phyloP scores from a whole-genome alignment of 2,329 filamentous ascomycete species.

The Trichothecium sympodiale region DNA sequence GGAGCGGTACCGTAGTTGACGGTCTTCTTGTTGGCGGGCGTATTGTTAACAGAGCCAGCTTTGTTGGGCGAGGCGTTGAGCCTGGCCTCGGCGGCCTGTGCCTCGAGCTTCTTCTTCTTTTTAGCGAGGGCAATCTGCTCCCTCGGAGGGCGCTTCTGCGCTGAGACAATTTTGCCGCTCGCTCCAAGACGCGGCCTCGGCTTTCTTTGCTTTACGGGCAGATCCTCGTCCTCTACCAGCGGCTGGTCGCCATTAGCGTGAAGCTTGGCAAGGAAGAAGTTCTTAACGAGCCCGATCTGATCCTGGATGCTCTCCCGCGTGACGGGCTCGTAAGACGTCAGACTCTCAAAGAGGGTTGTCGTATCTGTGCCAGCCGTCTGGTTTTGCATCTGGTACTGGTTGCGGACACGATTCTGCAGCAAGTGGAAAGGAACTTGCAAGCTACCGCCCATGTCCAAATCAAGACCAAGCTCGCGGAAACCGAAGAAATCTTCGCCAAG shows the following conservation, averaged over 20 bases:
- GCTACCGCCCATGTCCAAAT: slow-evolving; percentile 80
- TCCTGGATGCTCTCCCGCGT: slow-evolving; percentile 65
- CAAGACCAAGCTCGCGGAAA: slow-evolving; percentile 88
- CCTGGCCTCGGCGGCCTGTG: slow-evolving; percentile 38
- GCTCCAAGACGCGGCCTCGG: slow-evolving; percentile 54
- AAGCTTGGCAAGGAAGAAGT: slow-evolving; percentile 85
- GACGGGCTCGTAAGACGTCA: slow-evolving; percentile 64
- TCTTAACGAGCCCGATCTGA: slow-evolving; percentile 79
- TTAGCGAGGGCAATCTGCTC: slow-evolving; percentile 77
- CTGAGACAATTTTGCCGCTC: slow-evolving; percentile 77
- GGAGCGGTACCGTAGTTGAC: slow-evolving; percentile 23
- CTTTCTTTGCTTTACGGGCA: slow-evolving; percentile 82
- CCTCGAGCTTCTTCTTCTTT: slow-evolving; percentile 76
- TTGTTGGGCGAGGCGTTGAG: slow-evolving; percentile 25
- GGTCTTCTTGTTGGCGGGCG: slow-evolving; percentile 43
- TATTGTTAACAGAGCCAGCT: slow-evolving; percentile 22
- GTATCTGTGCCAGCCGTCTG: slow-evolving; percentile 47
- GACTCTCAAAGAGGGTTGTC: slow-evolving; percentile 53
- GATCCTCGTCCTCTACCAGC: slow-evolving; percentile 85
- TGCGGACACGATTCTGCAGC: slow-evolving; percentile 82
- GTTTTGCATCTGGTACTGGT: slow-evolving; percentile 68
- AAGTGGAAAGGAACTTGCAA: slow-evolving; percentile 90
- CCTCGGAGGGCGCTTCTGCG: slow-evolving; percentile 70
- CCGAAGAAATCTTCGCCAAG: slow-evolving; percentile 98
- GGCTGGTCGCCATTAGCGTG: slow-evolving; percentile 71